These are phyloP conservation scores for Purpureocillium lavendulum DNA, from an alignment of 2,329 filamentous ascomycete species.

Conservation along the genomic window DNA sequence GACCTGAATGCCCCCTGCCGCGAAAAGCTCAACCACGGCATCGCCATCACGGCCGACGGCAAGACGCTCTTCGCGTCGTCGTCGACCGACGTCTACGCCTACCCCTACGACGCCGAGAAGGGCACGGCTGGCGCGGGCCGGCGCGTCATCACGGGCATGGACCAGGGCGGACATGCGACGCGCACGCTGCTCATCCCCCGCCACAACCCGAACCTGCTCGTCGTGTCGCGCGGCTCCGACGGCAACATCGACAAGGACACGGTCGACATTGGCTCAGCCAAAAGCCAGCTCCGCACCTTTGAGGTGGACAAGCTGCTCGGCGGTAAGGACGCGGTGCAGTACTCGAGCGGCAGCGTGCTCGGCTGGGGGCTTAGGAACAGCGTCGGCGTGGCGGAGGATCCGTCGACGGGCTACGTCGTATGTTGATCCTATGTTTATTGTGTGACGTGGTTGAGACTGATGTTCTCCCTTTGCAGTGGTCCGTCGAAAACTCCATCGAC, in stretches of 20 bases:
- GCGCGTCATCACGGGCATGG: conserved; percentile 50
- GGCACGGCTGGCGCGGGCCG: conserved; percentile 34
- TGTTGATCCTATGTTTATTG: conserved; percentile 2
- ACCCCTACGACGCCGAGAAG: conserved; percentile 46
- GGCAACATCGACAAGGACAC: conserved; percentile 48
- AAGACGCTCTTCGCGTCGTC: conserved; percentile 44
- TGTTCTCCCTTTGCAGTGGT: conserved; percentile 21
- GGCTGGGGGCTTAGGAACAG: conserved; percentile 65
- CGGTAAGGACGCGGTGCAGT: conserved; percentile 19
- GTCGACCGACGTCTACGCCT: conserved; percentile 43
- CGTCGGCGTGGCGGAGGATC: conserved; percentile 57
- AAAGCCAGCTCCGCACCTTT: conserved; percentile 51
- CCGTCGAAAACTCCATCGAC: conserved; percentile 61
- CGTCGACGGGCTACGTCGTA: conserved; percentile 32
- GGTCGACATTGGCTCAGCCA: conserved; percentile 38
- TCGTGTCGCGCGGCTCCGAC: conserved; percentile 55
- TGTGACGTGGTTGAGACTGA: no score
- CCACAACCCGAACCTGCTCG: conserved; percentile 39
- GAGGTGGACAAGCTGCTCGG: conserved; percentile 19
- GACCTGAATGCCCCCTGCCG: not conserved
- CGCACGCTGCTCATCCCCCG: conserved; percentile 53
- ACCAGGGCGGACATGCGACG: conserved; percentile 48
- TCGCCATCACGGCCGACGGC: conserved; percentile 36
- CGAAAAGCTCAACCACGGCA: conserved; percentile 39
- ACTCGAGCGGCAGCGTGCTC: conserved; percentile 33